Evolutionary conservation across 1,284 basidiomycete species (phyloP).

Genomic region (Marasmius oreades): DNA sequence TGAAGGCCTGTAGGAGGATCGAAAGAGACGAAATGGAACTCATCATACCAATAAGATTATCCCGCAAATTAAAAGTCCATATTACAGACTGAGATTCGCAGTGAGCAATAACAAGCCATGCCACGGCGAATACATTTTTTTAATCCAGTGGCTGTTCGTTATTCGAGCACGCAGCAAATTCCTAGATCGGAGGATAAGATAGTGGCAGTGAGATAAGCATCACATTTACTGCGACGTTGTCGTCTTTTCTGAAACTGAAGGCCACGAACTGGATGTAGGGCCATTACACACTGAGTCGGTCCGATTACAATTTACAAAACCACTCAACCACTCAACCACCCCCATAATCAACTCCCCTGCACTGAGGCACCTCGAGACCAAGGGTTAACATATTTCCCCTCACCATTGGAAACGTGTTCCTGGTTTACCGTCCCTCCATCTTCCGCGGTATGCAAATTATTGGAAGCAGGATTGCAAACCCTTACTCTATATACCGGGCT

Average conservation of each 20-base stretch:
- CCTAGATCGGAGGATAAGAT: no score
- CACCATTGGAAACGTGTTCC: conserved; percentile 4
- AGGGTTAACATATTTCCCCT: conserved; percentile 12
- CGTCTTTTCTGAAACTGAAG: conserved; percentile 54
- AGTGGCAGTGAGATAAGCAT: conserved; percentile 36
- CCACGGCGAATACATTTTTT: no score
- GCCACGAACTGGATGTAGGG: conserved; percentile 21
- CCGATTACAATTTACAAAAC: no score
- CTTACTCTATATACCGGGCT: no score
- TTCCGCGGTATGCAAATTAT: conserved; percentile 3
- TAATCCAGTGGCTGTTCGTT: conserved; percentile 26
- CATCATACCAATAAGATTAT: no score
- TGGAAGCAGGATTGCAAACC: not conserved
- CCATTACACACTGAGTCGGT: conserved; percentile 20
- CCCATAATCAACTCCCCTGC: conserved; percentile 26
- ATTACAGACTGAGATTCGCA: no score
- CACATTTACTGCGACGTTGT: conserved; percentile 45
- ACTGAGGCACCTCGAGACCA: conserved; percentile 23
- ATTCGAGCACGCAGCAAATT: no score
- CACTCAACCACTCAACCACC: conserved; percentile 20
- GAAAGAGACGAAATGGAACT: no score
- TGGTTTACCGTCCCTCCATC: not conserved
- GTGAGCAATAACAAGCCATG: no score
- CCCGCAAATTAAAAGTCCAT: no score
- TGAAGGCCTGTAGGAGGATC: no score